A percentile compares a stretch with the other conserved stretches of the same genome.
These are phyloP conservation scores for Pichia sp. DNA, from an alignment of 1,139 yeast genomes.

Conservation along the genomic window DNA sequence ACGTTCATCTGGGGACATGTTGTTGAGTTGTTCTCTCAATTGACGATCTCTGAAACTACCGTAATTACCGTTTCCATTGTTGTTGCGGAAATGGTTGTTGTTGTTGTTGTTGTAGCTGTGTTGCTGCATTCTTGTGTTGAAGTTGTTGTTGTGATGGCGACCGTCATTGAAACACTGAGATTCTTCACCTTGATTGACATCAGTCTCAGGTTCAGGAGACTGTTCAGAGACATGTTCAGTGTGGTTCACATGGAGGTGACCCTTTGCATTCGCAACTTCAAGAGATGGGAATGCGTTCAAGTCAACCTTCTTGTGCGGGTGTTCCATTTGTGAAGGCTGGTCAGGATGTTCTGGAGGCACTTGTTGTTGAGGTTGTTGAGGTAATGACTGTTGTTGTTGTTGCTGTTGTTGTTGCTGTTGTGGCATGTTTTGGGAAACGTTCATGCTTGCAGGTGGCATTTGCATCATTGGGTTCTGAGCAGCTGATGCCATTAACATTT, in stretches of 20 bases:
- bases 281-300: conserved; percentile 14
- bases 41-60: conserved; percentile 19
- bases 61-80: too few species aligned
- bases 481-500: conserved; percentile 22
- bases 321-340: conserved; percentile 3
- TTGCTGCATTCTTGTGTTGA: too few species aligned
- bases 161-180: too few species aligned
- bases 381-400: background rate
- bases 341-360: conserved; percentile 1
- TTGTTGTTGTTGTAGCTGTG: conserved; percentile 1
- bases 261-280: conserved; percentile 13
- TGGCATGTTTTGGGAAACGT: conserved; percentile 24
- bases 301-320: conserved; percentile 6
- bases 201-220: too few species aligned
- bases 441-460: conserved; percentile 17
- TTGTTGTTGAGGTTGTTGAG: conserved; percentile 1
- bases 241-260: conserved; percentile 15
- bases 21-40: conserved; percentile 27
- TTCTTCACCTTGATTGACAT: too few species aligned
- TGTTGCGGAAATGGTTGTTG: background rate
- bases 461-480: conserved; percentile 14
- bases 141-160: too few species aligned
- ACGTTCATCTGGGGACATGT: conserved; percentile 44
- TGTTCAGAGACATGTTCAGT: conserved; percentile 1
- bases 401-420: conserved; percentile 19